Evolutionary conservation across 2,329 filamentous ascomycete species (phyloP).

Genomic region (Apiospora pterosperma): DNA sequence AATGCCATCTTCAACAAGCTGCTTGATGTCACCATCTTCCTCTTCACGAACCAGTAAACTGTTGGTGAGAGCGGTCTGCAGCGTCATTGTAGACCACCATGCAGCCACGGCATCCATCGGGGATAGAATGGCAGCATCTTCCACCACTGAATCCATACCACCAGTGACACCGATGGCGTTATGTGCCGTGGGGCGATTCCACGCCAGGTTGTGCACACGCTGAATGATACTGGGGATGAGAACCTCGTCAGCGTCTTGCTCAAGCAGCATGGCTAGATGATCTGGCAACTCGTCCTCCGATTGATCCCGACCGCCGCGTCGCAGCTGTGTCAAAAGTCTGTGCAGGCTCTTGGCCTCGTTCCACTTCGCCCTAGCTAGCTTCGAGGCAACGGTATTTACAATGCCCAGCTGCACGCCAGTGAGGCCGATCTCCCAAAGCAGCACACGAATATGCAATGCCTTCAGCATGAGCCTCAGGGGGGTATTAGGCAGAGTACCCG

Average conservation of each 20-base stretch:
- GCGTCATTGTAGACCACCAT: constrained; percentile 77
- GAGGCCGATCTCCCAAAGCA: constrained; percentile 75
- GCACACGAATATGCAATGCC: constrained; percentile 83
- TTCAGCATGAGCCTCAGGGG: constrained; percentile 86
- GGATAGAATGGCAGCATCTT: constrained; percentile 80
- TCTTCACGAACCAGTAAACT: constrained; percentile 56
- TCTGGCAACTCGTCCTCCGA: constrained; percentile 68
- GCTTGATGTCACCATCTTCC: constrained; percentile 35
- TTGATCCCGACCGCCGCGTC: constrained; percentile 36
- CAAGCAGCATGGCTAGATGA: constrained; percentile 71
- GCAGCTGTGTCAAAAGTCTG: constrained; percentile 41
- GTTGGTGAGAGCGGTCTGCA: constrained; percentile 66
- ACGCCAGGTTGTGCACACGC: constrained; percentile 84
- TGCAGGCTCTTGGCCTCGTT: constrained; percentile 70
- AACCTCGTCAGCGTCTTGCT: constrained; percentile 78
- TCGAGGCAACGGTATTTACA: constrained; percentile 68
- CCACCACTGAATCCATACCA: constrained; percentile 78
- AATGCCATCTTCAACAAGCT: constrained; percentile 44
- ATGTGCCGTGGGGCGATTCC: constrained; percentile 74
- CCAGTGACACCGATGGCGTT: constrained; percentile 61
- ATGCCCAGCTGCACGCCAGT: constrained; percentile 60
- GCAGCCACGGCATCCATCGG: constrained; percentile 87
- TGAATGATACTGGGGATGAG: constrained; percentile 75
- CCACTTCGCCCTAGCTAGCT: constrained; percentile 76
- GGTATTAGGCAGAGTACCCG: constrained; percentile 79